These are phyloP conservation scores for Umbelopsis sp. DNA, from an alignment of 192 early-diverging fungal genomes.

Conservation along the genomic window DNA sequence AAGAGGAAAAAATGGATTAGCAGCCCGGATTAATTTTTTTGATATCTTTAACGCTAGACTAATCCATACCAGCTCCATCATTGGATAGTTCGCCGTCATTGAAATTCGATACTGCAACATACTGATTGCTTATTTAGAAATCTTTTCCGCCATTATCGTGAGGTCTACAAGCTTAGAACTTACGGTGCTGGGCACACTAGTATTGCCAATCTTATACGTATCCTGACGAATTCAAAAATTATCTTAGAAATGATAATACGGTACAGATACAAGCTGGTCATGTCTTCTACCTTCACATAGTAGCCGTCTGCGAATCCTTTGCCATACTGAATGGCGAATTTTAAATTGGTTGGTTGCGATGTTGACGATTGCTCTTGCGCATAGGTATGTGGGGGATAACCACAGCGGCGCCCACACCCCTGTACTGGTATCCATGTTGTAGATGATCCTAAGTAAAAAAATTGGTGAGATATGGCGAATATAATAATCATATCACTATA, in stretches of 20 bases:
- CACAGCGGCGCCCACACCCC: slow-evolving; percentile 31
- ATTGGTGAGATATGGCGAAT: not conserved
- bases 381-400: slow-evolving; percentile 25
- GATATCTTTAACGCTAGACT: slow-evolving; percentile 14
- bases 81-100: slow-evolving; percentile 41
- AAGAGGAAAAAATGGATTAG: not conserved
- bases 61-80: slow-evolving; percentile 25
- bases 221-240: slow-evolving; percentile 19
- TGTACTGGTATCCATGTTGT: slow-evolving; percentile 36
- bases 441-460: slow-evolving; percentile 24
- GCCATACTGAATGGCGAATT: slow-evolving; percentile 34
- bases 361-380: slow-evolving; percentile 19
- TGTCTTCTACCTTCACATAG: slow-evolving; percentile 24
- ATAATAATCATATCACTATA: not conserved
- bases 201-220: slow-evolving; percentile 20
- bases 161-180: not conserved
- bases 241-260: not conserved
- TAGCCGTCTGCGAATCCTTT: slow-evolving; percentile 34
- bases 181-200: slow-evolving; percentile 21
- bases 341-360: not conserved
- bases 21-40: slow-evolving; percentile 20
- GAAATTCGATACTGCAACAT: slow-evolving; percentile 33
- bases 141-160: not conserved
- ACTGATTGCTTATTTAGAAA: not conserved
- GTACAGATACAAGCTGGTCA: not conserved